Percentiles rank a stretch among this genome's conserved stretches.
Evolutionary conservation across 116 monocot genomes (phyloP).

Genomic region (Zostera marina): DNA sequence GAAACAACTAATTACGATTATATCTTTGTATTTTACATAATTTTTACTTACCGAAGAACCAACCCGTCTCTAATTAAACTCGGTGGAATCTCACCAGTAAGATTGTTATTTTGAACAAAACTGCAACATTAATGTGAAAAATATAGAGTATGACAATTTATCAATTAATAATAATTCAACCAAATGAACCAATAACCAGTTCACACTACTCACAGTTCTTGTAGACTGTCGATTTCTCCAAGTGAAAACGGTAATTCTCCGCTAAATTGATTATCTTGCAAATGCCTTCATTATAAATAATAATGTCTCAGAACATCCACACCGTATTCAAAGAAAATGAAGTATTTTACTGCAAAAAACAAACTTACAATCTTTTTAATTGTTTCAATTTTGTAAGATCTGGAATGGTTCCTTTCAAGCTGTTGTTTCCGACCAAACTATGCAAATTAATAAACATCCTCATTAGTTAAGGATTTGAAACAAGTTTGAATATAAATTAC

Average conservation of each 20-base stretch:
- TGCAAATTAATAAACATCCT: background rate
- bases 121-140: slow-evolving; percentile 25
- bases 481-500: too few relatives aligned
- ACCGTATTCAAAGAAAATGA: background rate
- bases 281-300: slow-evolving; percentile 32
- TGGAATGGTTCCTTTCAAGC: slow-evolving; percentile 51
- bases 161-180: too few relatives aligned
- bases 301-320: background rate
- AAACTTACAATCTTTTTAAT: slow-evolving; percentile 64
- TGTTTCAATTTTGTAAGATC: slow-evolving; percentile 32
- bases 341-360: slow-evolving; percentile 5
- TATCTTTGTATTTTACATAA: background rate
- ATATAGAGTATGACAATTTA: background rate
- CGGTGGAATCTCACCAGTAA: slow-evolving; percentile 41
- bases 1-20: background rate
- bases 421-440: slow-evolving; percentile 70
- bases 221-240: slow-evolving; percentile 25
- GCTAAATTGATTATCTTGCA: slow-evolving; percentile 70
- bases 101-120: slow-evolving; percentile 61
- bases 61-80: slow-evolving; percentile 12
- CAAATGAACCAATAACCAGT: too few relatives aligned
- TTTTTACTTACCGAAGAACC: background rate
- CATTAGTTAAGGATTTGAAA: too few relatives aligned
- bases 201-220: slow-evolving; percentile 51
- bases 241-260: slow-evolving; percentile 47